Evolutionary conservation across 2,329 filamentous ascomycete species (phyloP), one percentile per base, ranked within the genome.

Genomic region (Alternaria sp.): DNA sequence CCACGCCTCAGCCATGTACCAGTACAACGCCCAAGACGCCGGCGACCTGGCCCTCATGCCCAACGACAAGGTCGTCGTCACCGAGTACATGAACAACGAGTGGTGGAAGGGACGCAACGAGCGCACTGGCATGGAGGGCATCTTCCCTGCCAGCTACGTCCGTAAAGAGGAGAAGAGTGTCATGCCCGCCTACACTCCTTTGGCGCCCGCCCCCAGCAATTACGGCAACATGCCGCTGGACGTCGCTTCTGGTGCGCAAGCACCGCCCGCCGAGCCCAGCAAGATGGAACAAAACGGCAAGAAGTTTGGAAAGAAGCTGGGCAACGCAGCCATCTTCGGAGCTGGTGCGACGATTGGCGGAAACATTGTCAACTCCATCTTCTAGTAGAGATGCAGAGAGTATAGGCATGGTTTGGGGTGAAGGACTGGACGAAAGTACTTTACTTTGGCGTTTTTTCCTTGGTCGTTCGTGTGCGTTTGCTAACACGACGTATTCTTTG

Each of bases 251-350:
- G 81, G 81, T 51, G 83, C 82, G 7, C 69, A 71, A 39, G 49
- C 54, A 9, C 42, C 65, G 29, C 80, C 80, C 11, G 82, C 81
- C 33, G 81, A 81, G 41, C 82, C 80, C 8, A 83, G 82, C 74
- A 95, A 95, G 81, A 81, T 88, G 14, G 84, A 87, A 63, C 84
- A 92, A 78, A 86, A 88, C 55, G 93, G 92, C 55, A 97, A 97
- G 88, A 97, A 97, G 81, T 91, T 97, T 79, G 93, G 94, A 67
- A 96, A 96, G 86, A 98, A 97, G 84, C 78, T 94, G 72, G 94
- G 94, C 33, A 89, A 89, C 76, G 87, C 87, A 42, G 92, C 93
- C 28, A 92, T 97, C 67, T 96, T 96, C 71, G 94, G 94, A 77
- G 94, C 94, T 46, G 93, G 94, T 78, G 93, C 94, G 48, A 95